Percentiles rank a stretch among this genome's conserved stretches.
phyloP scores from a whole-genome alignment of 805 yeast species.

The Torulaspora maleeae region DNA sequence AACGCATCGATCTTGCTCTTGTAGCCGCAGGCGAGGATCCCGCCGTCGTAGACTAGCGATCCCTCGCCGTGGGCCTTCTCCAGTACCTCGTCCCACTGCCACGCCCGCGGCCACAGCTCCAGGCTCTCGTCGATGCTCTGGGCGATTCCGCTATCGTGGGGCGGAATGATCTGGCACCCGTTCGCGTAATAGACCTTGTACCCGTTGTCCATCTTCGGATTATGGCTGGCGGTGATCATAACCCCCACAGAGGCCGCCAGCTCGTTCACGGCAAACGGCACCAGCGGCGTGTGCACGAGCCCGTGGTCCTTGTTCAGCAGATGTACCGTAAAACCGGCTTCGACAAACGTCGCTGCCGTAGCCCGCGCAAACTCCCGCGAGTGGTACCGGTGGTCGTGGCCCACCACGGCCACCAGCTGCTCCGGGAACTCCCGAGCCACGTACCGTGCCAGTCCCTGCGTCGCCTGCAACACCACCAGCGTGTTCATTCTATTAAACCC shows the following conservation, averaged over 20 bases:
- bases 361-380: conserved; percentile 76
- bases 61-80: conserved; percentile 23
- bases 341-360: conserved; percentile 68
- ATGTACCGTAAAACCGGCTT: conserved; percentile 65
- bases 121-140: conserved; percentile 54
- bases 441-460: conserved; percentile 71
- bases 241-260: conserved; percentile 71
- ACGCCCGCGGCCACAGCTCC: conserved; percentile 52
- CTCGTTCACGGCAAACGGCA: conserved; percentile 76
- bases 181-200: conserved; percentile 90
- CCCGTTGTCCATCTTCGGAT: conserved; percentile 83
- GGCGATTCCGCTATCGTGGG: conserved; percentile 77
- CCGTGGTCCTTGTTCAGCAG: conserved; percentile 39
- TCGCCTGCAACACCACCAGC: conserved; percentile 82
- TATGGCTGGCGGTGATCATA: conserved; percentile 90
- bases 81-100: conserved; percentile 44
- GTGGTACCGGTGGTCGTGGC: conserved; percentile 86
- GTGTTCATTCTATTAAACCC: conserved; percentile 88
- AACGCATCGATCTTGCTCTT: conserved; percentile 30
- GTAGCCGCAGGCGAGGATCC: conserved; percentile 43
- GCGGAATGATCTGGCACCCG: conserved; percentile 95
- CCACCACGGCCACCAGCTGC: conserved; percentile 52
- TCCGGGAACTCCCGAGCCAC: conserved; percentile 31
- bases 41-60: conserved; percentile 40
- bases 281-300: conserved; percentile 79